These are phyloP conservation scores for Nevesoporus exiguus DNA, from an alignment of 768 basidiomycete genomes.

Conservation along the genomic window DNA sequence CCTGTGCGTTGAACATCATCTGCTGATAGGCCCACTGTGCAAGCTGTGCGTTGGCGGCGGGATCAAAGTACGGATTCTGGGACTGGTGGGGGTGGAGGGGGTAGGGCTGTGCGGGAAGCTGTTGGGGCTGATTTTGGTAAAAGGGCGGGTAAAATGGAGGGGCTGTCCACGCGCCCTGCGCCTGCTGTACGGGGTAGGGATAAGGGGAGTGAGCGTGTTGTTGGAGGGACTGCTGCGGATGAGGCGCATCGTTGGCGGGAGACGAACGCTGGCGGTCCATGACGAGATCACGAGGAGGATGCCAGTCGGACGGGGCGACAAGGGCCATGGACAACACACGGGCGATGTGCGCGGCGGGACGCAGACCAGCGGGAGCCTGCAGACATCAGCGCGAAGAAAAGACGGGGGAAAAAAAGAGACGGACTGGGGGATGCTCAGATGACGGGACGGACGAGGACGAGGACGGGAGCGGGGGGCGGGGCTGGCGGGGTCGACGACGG, in stretches of 20 bases:
- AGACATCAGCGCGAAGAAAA: conserved; percentile 21
- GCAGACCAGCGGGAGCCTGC: too few relatives aligned
- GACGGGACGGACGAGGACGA: conserved; percentile 1
- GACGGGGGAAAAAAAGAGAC: not conserved
- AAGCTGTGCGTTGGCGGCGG: conserved; percentile 67
- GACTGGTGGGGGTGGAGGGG: conserved; percentile 40
- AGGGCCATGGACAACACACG: conserved; percentile 68
- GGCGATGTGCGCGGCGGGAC: too few relatives aligned
- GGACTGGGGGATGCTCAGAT: too few relatives aligned
- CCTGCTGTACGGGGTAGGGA: conserved; percentile 67
- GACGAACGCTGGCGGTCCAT: conserved; percentile 70
- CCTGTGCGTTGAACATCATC: conserved; percentile 76
- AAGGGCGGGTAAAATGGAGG: conserved; percentile 73
- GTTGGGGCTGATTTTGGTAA: conserved; percentile 66
- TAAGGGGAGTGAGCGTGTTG: conserved; percentile 41
- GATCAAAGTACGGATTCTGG: conserved; percentile 69
- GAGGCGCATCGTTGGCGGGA: conserved; percentile 50
- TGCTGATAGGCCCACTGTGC: conserved; percentile 91
- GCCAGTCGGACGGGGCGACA: conserved; percentile 47
- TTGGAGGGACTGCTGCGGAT: conserved; percentile 24
- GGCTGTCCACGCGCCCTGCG: conserved; percentile 71
- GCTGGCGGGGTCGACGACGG: conserved; percentile 5
- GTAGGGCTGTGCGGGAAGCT: conserved; percentile 52
- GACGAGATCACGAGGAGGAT: conserved; percentile 48
- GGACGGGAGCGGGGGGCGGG: not conserved